Base-by-base conservation (phyloP, 352 stramenopile species). In the Aphanomyces stellatus region DNA sequence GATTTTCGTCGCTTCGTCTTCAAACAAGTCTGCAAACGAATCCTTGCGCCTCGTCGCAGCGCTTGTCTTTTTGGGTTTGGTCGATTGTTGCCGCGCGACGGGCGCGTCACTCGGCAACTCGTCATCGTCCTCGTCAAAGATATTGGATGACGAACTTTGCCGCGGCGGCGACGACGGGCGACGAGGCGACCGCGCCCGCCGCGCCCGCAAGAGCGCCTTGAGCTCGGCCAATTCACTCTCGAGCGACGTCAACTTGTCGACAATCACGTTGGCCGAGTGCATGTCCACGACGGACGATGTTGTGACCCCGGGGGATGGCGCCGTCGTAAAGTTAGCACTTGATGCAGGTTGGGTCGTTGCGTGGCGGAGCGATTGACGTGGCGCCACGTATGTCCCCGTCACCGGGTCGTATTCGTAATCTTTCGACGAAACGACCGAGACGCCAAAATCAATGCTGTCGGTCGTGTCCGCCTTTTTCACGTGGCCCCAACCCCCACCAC, bases 381-480 rank as follows among this genome's bases (percentile, higher is more conserved):
- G 51, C 11, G 24, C 53, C 17, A 62, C 34, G 35, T 62, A 62
- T n/a, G 53, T 48, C 11, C 53, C 53, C 19, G 53, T 48, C 28
- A 62, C 35, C 53, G 53, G 53, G 13, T 62, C 53, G 31, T 33
- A 62, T 31, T 62, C 53, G 53, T 42, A 42, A 11, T 62, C 30
- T 22, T 62, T 42, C 15, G 30, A 48, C 30, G 51, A 22, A 7
- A 3, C 4, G 25, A 48, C 53, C 13, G 30, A 24, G 4, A 28
- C 53, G 53, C 34, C 53, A 42, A 62, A 46, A n/a, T 43, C 33
- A 31, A 43, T 19, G 28, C 27, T 27, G 3, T 8, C 49, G 2
- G n/a, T n/a, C n/a, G n/a, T n/a, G n/a, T n/a, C n/a, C n/a, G n/a
- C n/a, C n/a, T n/a, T n/a, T n/a, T n/a, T n/a, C n/a, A n/a, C n/a